Conservation (phyloP, 2,329 filamentous ascomycete genomes). For the Kalmusia sp. region DNA sequence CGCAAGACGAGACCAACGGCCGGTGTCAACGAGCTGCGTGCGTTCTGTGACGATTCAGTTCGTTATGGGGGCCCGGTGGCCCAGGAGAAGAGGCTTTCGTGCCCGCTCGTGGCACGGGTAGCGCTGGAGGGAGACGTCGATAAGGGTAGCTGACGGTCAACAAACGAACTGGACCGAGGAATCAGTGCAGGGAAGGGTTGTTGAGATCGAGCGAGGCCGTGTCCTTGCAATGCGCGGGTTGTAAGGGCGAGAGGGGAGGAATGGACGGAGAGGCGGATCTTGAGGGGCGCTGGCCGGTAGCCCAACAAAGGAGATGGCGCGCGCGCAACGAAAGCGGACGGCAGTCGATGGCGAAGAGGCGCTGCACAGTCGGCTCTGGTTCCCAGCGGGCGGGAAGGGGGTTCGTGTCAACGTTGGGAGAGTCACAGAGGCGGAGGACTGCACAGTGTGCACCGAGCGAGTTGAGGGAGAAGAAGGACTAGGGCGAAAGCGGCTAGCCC, state of each 20-base stretch:
- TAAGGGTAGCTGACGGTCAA: conserved; percentile 28
- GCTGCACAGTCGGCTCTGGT: conserved; percentile 21
- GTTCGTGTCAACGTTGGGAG: conserved; percentile 25
- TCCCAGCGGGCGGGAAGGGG: conserved; percentile 21
- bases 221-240: conserved; percentile 32
- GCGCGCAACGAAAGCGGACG: conserved; percentile 26
- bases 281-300: conserved; percentile 27
- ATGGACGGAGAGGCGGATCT: conserved; percentile 33
- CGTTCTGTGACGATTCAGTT: conserved; percentile 15
- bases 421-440: conserved; percentile 32
- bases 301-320: conserved; percentile 34
- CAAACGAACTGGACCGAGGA: conserved; percentile 18
- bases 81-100: conserved; percentile 35
- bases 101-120: conserved; percentile 31
- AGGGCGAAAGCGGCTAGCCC: conserved; percentile 17
- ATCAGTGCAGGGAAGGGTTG: conserved; percentile 27
- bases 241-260: conserved; percentile 25
- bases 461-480: neutral
- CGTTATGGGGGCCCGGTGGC: conserved; percentile 20
- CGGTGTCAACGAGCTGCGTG: conserved; percentile 23
- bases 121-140: conserved; percentile 23
- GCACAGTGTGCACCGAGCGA: conserved; percentile 5
- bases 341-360: conserved; percentile 19
- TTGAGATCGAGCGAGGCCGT: conserved; percentile 20
- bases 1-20: conserved; percentile 32